These are phyloP conservation scores for Macroventuria anomochaeta DNA, from an alignment of 2,329 filamentous ascomycete species.

Conservation along the genomic window DNA sequence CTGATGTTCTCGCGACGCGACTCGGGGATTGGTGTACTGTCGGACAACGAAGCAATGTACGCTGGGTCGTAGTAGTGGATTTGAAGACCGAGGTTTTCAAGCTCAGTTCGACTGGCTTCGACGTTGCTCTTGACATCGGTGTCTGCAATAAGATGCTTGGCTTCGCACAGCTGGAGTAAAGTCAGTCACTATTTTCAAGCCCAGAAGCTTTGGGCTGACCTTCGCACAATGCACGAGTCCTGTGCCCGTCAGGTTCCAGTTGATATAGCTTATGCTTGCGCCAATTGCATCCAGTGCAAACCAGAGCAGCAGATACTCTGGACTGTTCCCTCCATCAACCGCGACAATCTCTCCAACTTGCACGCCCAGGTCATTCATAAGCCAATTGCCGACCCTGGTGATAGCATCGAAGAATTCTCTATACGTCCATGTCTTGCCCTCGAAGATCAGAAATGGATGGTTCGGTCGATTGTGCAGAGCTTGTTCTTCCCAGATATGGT, in stretches of 20 bases:
- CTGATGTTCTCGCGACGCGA: slow-evolving; percentile 30
- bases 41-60: slow-evolving; percentile 31
- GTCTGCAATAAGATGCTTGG: slow-evolving; percentile 54
- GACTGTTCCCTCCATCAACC: slow-evolving; percentile 44
- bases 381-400: slow-evolving; percentile 43
- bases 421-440: slow-evolving; percentile 45
- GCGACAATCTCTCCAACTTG: slow-evolving; percentile 44
- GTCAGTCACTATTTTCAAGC: slow-evolving; percentile 51
- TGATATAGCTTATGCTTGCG: slow-evolving; percentile 42
- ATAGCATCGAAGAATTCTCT: slow-evolving; percentile 41
- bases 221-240: slow-evolving; percentile 46
- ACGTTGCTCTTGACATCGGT: slow-evolving; percentile 58
- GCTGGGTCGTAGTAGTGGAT: slow-evolving; percentile 42
- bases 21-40: slow-evolving; percentile 33
- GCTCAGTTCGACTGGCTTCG: slow-evolving; percentile 33
- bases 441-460: slow-evolving; percentile 46
- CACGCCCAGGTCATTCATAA: slow-evolving; percentile 45
- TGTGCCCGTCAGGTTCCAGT: slow-evolving; percentile 46
- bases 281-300: slow-evolving; percentile 47
- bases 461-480: slow-evolving; percentile 45
- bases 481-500: slow-evolving; percentile 45
- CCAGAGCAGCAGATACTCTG: slow-evolving; percentile 49
- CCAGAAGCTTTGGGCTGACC: slow-evolving; percentile 41
- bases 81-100: slow-evolving; percentile 30
- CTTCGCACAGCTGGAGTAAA: slow-evolving; percentile 56